Conservation (phyloP, 2,329 filamentous ascomycete species). For the Aspergillus clavatus region DNA sequence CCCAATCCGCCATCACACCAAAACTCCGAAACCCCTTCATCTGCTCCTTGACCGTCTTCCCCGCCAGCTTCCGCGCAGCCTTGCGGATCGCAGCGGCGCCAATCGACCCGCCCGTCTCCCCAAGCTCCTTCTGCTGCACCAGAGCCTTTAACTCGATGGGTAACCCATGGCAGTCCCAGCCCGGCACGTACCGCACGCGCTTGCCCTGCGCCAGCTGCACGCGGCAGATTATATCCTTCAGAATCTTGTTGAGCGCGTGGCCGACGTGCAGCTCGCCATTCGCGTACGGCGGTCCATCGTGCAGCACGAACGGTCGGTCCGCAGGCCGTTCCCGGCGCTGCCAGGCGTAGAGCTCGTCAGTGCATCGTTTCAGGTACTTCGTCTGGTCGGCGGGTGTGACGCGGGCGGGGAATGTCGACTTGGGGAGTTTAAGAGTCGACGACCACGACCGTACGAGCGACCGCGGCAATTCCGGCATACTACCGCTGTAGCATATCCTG, state of each 20-base stretch:
- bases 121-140: constrained; percentile 48
- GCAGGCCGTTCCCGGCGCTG: constrained; percentile 56
- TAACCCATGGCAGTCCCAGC: constrained; percentile 97
- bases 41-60: constrained; percentile 53
- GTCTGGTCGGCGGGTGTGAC: constrained; percentile 43
- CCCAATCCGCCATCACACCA: constrained; percentile 63
- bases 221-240: constrained; percentile 89
- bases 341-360: constrained; percentile 87
- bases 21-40: constrained; percentile 56
- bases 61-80: constrained; percentile 52
- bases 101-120: constrained; percentile 21
- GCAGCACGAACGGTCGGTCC: constrained; percentile 67
- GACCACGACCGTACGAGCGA: constrained; percentile 56
- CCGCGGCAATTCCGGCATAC: constrained; percentile 36
- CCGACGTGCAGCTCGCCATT: constrained; percentile 89
- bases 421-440: constrained; percentile 69
- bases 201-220: constrained; percentile 73
- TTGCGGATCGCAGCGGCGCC: constrained; percentile 48
- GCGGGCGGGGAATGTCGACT: constrained; percentile 61
- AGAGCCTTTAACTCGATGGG: constrained; percentile 96
- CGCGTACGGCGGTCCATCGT: constrained; percentile 95
- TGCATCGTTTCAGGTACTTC: constrained; percentile 67
- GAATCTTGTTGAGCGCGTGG: constrained; percentile 92
- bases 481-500: constrained; percentile 29
- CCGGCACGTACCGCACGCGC: constrained; percentile 75